Evolutionary conservation across 768 basidiomycete genomes (phyloP).

Genomic region (Pholiota conissans): DNA sequence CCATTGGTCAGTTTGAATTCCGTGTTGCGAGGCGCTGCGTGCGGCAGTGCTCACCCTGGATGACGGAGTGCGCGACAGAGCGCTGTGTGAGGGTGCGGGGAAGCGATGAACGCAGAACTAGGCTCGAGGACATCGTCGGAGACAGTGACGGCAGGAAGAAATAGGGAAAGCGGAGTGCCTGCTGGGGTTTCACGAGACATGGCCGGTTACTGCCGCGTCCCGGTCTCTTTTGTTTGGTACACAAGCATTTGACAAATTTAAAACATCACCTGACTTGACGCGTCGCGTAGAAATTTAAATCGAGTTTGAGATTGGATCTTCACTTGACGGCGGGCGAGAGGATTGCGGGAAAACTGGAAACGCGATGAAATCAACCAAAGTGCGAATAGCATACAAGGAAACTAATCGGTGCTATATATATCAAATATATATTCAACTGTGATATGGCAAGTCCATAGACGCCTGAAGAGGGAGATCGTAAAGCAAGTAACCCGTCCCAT

Average conservation of each 20-base stretch:
- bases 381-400: too few relatives aligned
- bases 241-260: neutral
- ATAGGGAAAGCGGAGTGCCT: conserved; percentile 1
- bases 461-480: too few relatives aligned
- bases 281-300: too few relatives aligned
- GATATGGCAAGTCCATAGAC: too few relatives aligned
- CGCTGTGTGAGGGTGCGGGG: conserved; percentile 44
- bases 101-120: conserved; percentile 49
- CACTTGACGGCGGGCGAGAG: too few relatives aligned
- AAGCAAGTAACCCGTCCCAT: too few relatives aligned
- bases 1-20: conserved; percentile 10
- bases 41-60: conserved; percentile 37
- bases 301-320: too few relatives aligned
- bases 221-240: conserved; percentile 3
- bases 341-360: too few relatives aligned
- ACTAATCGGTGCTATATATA: too few relatives aligned
- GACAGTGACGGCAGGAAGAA: conserved; percentile 18
- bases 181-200: conserved; percentile 13
- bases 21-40: neutral
- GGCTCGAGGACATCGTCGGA: conserved; percentile 47
- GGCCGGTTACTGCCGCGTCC: conserved; percentile 22
- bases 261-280: neutral
- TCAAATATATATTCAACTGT: too few relatives aligned
- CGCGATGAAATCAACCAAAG: too few relatives aligned
- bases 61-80: conserved; percentile 35